Base-by-base conservation (phyloP, 495 filamentous ascomycete species). In the Penicillium coprophilum region DNA sequence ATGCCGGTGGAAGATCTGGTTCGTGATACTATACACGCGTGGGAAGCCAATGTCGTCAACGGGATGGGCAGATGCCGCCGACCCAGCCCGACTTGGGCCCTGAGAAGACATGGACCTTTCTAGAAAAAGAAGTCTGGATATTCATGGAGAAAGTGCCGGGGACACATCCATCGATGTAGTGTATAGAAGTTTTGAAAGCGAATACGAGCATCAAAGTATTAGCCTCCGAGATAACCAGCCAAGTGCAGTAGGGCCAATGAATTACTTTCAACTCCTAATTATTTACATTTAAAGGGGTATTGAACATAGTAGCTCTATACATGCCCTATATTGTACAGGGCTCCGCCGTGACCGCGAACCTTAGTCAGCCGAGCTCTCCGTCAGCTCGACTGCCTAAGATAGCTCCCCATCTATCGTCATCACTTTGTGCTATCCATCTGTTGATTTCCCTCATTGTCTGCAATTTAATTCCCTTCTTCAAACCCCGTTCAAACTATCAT, bases 361-460 rank as follows among this genome's bases (percentile, higher is more conserved):
- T 67, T 55, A 62, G 62, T 66, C 65, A 70, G 63, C 60, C 51
- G 20, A 60, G 62, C 73, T 71, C 72, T 73, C 71, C 69, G 71
- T 72, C 70, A 74, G 70, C 71, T 76, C 69, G 61, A 64, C 70
- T 72, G 70, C 68, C 70, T 71, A 64, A 38, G 48, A 9, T 50
- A 67, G 63, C 63, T 66, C 57, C 59, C 46, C 38, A 32, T 34
- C 43, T 55, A 55, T 62, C 62, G 65, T 69, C 66, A 67, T 69
- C 60, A 61, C 43, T 61, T 19, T 60, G 57, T 53, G 56, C 50
- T 56, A 34, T 50, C 48, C 48, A 59, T 56, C 34, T 53, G 12
- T 41, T 44, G 44, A 17, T 23, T 39, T 46, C 40, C 57, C 53
- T 60, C 55, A 53, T 58, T 28, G 40, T 43, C 38, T 24, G 39